Conservation (phyloP, 73 alveolate genomes). For the Vitrella brassicaformis region DNA sequence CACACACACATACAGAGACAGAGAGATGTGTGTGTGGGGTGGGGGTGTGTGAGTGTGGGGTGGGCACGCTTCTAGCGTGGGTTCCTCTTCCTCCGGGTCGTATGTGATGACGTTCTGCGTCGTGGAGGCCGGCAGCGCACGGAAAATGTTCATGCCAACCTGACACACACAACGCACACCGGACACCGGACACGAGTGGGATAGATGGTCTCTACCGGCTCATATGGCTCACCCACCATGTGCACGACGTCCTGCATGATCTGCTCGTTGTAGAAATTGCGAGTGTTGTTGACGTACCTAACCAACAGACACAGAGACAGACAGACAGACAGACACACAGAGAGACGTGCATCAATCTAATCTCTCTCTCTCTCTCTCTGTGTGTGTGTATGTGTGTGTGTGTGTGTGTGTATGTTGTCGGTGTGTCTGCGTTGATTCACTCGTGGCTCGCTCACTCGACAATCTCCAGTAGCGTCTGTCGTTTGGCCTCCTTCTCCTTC, state of each 20-base stretch:
- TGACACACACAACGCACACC: neutral
- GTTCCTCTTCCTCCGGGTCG: conserved; percentile 51
- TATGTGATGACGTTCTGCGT: neutral
- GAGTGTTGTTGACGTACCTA: conserved; percentile 31
- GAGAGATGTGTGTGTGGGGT: too few relatives aligned
- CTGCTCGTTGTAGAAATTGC: conserved; percentile 30
- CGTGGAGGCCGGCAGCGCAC: conserved; percentile 43
- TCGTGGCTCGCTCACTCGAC: conserved; percentile 13
- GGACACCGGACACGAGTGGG: neutral
- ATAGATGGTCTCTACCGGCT: neutral
- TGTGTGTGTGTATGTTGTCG: neutral
- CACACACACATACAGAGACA: neutral
- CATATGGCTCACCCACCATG: conserved; percentile 2
- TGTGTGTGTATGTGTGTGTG: neutral
- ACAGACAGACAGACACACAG: too few relatives aligned
- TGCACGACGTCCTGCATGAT: conserved; percentile 21
- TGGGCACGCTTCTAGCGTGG: neutral
- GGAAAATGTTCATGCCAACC: conserved; percentile 47
- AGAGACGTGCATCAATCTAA: neutral
- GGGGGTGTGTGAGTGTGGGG: too few relatives aligned
- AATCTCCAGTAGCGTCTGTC: conserved; percentile 30
- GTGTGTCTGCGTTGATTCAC: neutral
- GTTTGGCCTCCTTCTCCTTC: conserved; percentile 24
- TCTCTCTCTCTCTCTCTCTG: neutral
- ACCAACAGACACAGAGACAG: too few relatives aligned